These are phyloP conservation scores for Corrigiola litoralis DNA, from an alignment of 179 eudicot genomes.

Conservation along the genomic window DNA sequence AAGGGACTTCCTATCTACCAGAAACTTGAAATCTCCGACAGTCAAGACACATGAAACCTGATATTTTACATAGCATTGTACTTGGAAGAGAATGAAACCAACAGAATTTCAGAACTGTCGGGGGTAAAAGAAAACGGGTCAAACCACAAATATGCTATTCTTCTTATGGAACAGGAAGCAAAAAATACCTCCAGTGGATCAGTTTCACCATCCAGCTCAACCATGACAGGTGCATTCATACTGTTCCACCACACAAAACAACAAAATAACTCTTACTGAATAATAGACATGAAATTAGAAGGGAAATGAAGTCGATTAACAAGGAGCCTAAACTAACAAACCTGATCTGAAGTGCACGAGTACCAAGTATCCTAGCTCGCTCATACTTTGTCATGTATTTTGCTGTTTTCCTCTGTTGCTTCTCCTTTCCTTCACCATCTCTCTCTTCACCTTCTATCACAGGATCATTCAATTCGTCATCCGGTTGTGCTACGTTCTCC, in stretches of 20 bases:
- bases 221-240: slow-evolving; percentile 99
- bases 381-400: slow-evolving; percentile 96
- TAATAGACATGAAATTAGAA: not conserved
- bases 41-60: too few relatives aligned
- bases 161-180: not conserved
- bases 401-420: slow-evolving; percentile 70
- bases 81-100: too few relatives aligned
- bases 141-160: not conserved
- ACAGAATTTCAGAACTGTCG: not conserved
- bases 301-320: not conserved
- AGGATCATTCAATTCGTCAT: slow-evolving; percentile 66
- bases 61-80: too few relatives aligned
- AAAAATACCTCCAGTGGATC: slow-evolving; percentile 87
- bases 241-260: slow-evolving; percentile 40
- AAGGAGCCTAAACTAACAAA: not conserved
- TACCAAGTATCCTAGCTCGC: slow-evolving; percentile 93
- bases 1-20: too few relatives aligned
- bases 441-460: slow-evolving; percentile 61
- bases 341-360: slow-evolving; percentile 96
- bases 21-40: too few relatives aligned
- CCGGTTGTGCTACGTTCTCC: slow-evolving; percentile 32
- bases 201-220: slow-evolving; percentile 91
- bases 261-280: too few relatives aligned
- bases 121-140: not conserved
- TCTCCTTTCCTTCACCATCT: slow-evolving; percentile 43